phyloP scores from a whole-genome alignment of 2,329 filamentous ascomycete species.

The Zopfia rhizophila region DNA sequence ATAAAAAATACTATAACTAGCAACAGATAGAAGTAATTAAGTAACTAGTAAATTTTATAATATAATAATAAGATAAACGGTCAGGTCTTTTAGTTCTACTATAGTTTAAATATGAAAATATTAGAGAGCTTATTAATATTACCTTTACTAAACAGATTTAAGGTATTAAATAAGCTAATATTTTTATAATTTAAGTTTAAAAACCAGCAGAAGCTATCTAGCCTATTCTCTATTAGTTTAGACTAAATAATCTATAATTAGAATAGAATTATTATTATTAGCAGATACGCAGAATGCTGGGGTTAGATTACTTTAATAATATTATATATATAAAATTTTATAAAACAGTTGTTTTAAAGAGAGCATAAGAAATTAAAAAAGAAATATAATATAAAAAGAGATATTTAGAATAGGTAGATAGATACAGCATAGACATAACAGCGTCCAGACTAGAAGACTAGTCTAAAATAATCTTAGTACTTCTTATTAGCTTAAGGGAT shows the following conservation, averaged over 20 bases:
- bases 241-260: conserved; percentile 14
- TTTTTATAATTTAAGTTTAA: not conserved
- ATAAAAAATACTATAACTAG: conserved; percentile 12
- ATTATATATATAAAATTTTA: no score
- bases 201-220: conserved; percentile 18
- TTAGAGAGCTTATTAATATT: not conserved
- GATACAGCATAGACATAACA: no score
- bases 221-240: conserved; percentile 19
- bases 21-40: conserved; percentile 12
- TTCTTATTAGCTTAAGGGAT: no score
- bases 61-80: conserved; percentile 7
- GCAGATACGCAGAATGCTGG: no score
- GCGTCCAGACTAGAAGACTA: no score
- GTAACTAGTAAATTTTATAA: conserved; percentile 13
- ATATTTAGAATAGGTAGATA: no score
- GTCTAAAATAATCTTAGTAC: no score
- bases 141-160: conserved; percentile 3
- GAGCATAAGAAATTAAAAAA: no score
- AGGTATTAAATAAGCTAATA: no score
- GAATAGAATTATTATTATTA: conserved; percentile 15
- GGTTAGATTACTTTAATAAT: no score
- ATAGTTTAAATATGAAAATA: conserved; percentile 3
- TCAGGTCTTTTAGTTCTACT: conserved; percentile 8
- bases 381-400: no score
- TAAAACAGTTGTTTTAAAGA: no score